A percentile compares a stretch with the other conserved stretches of the same genome.
Evolutionary conservation across 805 yeast species (phyloP).

Genomic region (Lipomyces chichibuensis): DNA sequence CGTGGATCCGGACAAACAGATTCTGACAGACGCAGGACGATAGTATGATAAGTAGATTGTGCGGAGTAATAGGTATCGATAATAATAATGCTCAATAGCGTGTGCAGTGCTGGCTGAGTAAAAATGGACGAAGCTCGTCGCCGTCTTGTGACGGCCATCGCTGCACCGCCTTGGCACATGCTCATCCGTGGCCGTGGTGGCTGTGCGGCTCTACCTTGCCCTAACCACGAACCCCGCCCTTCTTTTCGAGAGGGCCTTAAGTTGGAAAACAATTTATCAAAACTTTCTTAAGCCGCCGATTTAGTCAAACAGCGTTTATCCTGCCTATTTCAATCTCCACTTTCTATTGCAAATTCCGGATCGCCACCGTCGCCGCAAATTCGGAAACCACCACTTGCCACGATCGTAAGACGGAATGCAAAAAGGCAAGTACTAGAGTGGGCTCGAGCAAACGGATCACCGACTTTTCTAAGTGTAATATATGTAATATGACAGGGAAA

Average conservation of each 20-base stretch:
- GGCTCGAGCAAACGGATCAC: not conserved
- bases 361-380: too few relatives aligned
- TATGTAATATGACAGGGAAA: too few relatives aligned
- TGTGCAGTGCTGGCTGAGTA: not conserved
- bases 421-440: too few relatives aligned
- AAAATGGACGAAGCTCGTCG: not conserved
- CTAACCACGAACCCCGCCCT: not conserved
- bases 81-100: not conserved
- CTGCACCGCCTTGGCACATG: conserved; percentile 1
- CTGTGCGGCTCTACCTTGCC: not conserved
- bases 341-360: too few relatives aligned
- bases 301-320: too few relatives aligned
- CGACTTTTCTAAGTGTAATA: not conserved
- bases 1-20: not conserved
- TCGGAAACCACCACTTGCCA: too few relatives aligned
- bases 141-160: not conserved
- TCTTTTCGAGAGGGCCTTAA: too few relatives aligned
- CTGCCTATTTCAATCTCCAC: too few relatives aligned
- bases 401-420: too few relatives aligned
- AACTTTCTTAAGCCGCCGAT: too few relatives aligned
- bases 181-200: not conserved
- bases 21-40: not conserved
- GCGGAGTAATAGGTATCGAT: not conserved
- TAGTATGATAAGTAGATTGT: not conserved
- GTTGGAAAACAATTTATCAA: too few relatives aligned